Conservation (phyloP, 2,329 filamentous ascomycete genomes). For the Erysiphe neolycopersici region DNA sequence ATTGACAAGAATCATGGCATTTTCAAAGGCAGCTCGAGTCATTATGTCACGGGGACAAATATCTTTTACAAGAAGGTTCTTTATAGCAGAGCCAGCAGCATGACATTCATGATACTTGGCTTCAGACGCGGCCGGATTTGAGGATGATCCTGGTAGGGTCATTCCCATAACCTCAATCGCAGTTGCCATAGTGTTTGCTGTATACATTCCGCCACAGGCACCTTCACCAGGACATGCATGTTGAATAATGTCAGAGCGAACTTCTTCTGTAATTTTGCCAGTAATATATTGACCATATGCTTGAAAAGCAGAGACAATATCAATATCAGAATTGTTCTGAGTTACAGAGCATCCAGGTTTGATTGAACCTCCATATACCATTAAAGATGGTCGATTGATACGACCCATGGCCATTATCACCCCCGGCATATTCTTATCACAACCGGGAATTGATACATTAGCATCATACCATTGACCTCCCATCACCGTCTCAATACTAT, state of each 20-base stretch:
- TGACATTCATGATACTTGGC: constrained; percentile 50
- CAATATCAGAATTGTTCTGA: constrained; percentile 49
- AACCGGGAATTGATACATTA: constrained; percentile 88
- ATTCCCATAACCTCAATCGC: constrained; percentile 49
- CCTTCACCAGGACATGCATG: constrained; percentile 68
- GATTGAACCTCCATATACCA: constrained; percentile 95
- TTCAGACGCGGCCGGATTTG: constrained; percentile 47
- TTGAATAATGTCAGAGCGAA: constrained; percentile 83
- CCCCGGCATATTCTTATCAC: constrained; percentile 98
- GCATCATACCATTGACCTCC: constrained; percentile 96
- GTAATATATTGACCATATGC: constrained; percentile 87
- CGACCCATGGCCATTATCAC: constrained; percentile 83
- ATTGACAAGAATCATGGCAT: constrained; percentile 62
- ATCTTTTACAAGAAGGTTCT: constrained; percentile 46
- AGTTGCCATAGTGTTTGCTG: constrained; percentile 51
- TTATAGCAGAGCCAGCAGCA: constrained; percentile 44
- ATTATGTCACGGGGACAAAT: constrained; percentile 56
- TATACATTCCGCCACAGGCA: constrained; percentile 72
- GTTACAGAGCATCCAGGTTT: constrained; percentile 61
- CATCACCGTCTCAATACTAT: constrained; percentile 98
- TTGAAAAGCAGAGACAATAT: constrained; percentile 95
- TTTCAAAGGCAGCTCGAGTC: constrained; percentile 56
- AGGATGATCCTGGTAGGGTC: constrained; percentile 60
- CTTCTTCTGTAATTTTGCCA: constrained; percentile 70
- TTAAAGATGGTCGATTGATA: constrained; percentile 78